Evolutionary conservation across 768 basidiomycete genomes (phyloP).

Genomic region (Lactarius tabidus): DNA sequence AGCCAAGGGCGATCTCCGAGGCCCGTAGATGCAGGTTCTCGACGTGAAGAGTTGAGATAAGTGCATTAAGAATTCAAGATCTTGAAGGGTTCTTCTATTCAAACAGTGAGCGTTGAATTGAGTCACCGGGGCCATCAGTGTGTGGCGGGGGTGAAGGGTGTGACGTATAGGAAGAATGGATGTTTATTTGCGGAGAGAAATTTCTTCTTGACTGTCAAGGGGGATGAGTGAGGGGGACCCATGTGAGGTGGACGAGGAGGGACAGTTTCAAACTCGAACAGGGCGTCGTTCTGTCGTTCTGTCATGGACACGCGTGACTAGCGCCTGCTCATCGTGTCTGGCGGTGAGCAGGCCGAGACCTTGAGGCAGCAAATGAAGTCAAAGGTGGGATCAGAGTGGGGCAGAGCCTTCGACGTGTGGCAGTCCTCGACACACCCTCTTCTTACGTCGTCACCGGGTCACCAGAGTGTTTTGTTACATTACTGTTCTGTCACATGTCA

Average conservation of each 20-base stretch:
- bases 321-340: constrained; percentile 37
- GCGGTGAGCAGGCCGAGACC: constrained; percentile 23
- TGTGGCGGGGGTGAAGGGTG: constrained; percentile 3
- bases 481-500: not conserved
- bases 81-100: constrained; percentile 82
- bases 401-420: constrained; percentile 2
- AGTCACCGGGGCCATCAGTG: constrained; percentile 35
- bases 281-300: constrained; percentile 69
- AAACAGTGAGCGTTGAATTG: constrained; percentile 79
- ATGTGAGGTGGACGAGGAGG: constrained; percentile 30
- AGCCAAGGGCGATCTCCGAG: constrained; percentile 69
- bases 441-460: not conserved
- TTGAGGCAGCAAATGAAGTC: constrained; percentile 7
- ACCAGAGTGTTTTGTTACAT: no score
- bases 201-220: constrained; percentile 81
- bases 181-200: constrained; percentile 88
- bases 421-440: not conserved
- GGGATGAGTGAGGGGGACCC: constrained; percentile 28
- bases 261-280: constrained; percentile 84
- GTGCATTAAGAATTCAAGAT: no score
- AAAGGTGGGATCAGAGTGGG: not conserved
- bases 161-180: constrained; percentile 32
- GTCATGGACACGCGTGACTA: constrained; percentile 48
- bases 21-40: constrained; percentile 81
- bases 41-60: constrained; percentile 71